Evolutionary conservation across 495 filamentous ascomycete species (phyloP), one percentile per base, ranked within the genome.

Genomic region (Annulohypoxylon moriforme): DNA sequence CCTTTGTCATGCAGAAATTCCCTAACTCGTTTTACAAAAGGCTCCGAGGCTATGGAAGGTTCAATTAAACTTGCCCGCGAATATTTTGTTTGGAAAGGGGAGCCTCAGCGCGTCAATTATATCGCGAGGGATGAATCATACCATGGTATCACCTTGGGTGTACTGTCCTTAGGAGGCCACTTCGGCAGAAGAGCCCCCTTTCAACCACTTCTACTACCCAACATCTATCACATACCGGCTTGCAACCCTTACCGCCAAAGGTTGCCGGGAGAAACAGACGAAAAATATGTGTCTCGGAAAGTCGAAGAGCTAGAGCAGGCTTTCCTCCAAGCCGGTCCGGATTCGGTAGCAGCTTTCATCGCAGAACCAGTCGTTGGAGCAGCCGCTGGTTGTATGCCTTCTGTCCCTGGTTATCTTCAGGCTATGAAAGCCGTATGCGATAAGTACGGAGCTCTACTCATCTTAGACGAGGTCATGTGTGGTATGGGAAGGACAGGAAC

Each of bases 381-480:
- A 9, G 85, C 88, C 4, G 79, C 91, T 16, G 92, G 90, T 10
- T 92, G 90, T 77, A 86, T 92, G 1, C 87, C 90, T 10, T 81
- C 89, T 9, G 85, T 91, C 3, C 82, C 83, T 0, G 92, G 91
- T 0, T 95, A 94, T 65, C 89, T 94, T 73, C 79, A 83, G 52
- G 90, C 90, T 36, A 88, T 93, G 81, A 86, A 87, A 72, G 79
- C 82, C 1, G 78, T 95, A 14, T 94, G 92, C 76, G 81, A 89
- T 49, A 90, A 90, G 62, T 85, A 93, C 71, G 91, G 90, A n/a
- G 91, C 90, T 0, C 82, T 95, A 0, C 82, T 94, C 40, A 89
- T 94, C 46, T 75, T 93, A 5, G 92, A 95, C 63, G 92, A 95
- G 66, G 86, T 93, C 34, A 94, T 95, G 92, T 88, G 90, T 72